A percentile compares a stretch with the other conserved stretches of the same genome.
These are phyloP conservation scores for Exophiala viscosa DNA, from an alignment of 2,329 filamentous ascomycete species.

Conservation along the genomic window DNA sequence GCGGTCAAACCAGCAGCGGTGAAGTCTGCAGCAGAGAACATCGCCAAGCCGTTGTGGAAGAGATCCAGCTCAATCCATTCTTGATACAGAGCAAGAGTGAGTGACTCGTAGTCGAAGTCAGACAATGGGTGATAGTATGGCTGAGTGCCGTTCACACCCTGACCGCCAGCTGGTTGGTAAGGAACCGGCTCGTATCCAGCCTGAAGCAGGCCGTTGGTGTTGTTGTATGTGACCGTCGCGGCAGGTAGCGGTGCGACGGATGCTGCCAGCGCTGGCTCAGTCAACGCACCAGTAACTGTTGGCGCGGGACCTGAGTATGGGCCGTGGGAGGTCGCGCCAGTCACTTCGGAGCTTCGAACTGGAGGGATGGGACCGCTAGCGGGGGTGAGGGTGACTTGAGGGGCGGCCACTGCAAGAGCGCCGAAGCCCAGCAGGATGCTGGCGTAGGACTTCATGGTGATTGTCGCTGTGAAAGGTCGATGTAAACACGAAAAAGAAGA, in stretches of 20 bases:
- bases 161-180: slow-evolving; percentile 67
- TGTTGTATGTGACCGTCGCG: slow-evolving; percentile 61
- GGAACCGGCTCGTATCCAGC: slow-evolving; percentile 62
- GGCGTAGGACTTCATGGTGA: slow-evolving; percentile 20
- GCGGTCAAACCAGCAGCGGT: slow-evolving; percentile 62
- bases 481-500: neutral
- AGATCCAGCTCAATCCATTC: slow-evolving; percentile 83
- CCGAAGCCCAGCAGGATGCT: slow-evolving; percentile 17
- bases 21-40: slow-evolving; percentile 68
- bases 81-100: slow-evolving; percentile 71
- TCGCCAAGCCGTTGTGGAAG: slow-evolving; percentile 71
- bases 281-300: slow-evolving; percentile 67
- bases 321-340: slow-evolving; percentile 62
- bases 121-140: slow-evolving; percentile 56
- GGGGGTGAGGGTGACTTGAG: slow-evolving; percentile 22
- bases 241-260: slow-evolving; percentile 58
- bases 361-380: slow-evolving; percentile 31
- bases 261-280: slow-evolving; percentile 54
- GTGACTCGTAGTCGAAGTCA: slow-evolving; percentile 79
- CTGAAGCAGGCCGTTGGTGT: slow-evolving; percentile 67
- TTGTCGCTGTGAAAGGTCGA: neutral
- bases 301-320: slow-evolving; percentile 60
- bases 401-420: slow-evolving; percentile 21
- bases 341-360: slow-evolving; percentile 47
- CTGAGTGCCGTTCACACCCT: slow-evolving; percentile 71